A percentile compares a stretch with the other conserved stretches of the same genome.
Conservation (phyloP, 768 basidiomycete genomes). For the Cystofilobasidium macerans region DNA sequence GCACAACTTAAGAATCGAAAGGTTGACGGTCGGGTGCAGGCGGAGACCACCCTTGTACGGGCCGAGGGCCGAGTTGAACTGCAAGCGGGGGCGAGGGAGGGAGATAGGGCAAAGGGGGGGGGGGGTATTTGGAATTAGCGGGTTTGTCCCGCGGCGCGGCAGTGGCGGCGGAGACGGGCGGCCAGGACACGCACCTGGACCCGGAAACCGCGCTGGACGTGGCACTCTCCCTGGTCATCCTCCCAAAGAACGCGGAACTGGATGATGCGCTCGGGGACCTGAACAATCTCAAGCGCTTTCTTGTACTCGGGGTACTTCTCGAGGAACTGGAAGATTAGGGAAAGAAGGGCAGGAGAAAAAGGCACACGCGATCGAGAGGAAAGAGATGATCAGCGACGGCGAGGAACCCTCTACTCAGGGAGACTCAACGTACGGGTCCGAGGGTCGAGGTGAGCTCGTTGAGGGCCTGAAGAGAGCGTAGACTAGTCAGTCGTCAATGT, state of each 20-base stretch:
- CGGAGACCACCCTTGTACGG: constrained; percentile 71
- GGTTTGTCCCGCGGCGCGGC: no score
- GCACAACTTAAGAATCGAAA: constrained; percentile 66
- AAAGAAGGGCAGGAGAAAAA: background rate
- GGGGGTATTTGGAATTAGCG: background rate
- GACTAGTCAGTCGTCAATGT: background rate
- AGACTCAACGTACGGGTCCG: constrained; percentile 38
- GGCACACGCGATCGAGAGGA: background rate
- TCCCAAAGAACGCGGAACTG: constrained; percentile 71
- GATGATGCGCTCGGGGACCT: constrained; percentile 43
- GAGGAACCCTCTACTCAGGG: background rate
- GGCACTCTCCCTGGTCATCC: constrained; percentile 53
- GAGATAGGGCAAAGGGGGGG: constrained; percentile 1
- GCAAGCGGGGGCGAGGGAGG: background rate
- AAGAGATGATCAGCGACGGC: background rate
- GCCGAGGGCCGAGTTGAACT: constrained; percentile 68
- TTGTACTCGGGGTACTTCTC: constrained; percentile 56
- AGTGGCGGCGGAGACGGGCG: background rate
- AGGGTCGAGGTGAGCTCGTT: constrained; percentile 56
- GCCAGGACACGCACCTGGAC: constrained; percentile 54
- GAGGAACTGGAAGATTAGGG: constrained; percentile 43
- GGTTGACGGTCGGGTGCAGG: constrained; percentile 66
- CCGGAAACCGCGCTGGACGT: constrained; percentile 63
- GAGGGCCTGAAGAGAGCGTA: constrained; percentile 45
- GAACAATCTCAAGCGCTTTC: constrained; percentile 52